Evolutionary conservation across 2,329 filamentous ascomycete species (phyloP).

Genomic region (Pseudogymnoascus sp.): DNA sequence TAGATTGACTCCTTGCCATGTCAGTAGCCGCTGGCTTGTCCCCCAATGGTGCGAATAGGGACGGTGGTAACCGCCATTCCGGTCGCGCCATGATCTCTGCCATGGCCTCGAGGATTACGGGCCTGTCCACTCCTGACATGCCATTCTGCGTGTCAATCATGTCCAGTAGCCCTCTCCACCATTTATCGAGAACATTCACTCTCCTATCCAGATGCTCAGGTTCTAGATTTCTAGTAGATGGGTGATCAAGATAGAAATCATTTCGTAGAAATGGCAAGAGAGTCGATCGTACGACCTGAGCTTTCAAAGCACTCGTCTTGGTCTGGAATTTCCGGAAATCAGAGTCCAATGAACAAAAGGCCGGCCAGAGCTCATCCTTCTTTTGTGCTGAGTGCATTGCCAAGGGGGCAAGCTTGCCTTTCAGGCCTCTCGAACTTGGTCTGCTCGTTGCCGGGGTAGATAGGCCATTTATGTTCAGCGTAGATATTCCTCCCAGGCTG

Average conservation of each 20-base stretch:
- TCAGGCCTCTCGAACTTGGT: slow-evolving; percentile 32
- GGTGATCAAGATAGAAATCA: slow-evolving; percentile 41
- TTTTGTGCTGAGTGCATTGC: slow-evolving; percentile 35
- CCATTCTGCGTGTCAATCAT: slow-evolving; percentile 60
- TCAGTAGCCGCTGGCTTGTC: slow-evolving; percentile 30
- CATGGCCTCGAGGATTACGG: slow-evolving; percentile 60
- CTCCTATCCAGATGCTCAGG: slow-evolving; percentile 62
- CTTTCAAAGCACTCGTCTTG: slow-evolving; percentile 59
- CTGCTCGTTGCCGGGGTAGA: slow-evolving; percentile 20
- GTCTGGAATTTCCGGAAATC: slow-evolving; percentile 62
- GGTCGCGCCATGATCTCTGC: slow-evolving; percentile 61
- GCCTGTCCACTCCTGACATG: slow-evolving; percentile 60
- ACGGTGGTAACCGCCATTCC: slow-evolving; percentile 58
- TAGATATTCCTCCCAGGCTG: slow-evolving; percentile 34
- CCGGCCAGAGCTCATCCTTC: slow-evolving; percentile 61
- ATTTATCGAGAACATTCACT: slow-evolving; percentile 61
- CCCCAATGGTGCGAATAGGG: slow-evolving; percentile 43
- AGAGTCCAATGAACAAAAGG: slow-evolving; percentile 58
- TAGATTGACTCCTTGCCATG: slow-evolving; percentile 28
- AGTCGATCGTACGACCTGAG: slow-evolving; percentile 55
- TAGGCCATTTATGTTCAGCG: slow-evolving; percentile 35
- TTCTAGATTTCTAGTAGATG: slow-evolving; percentile 48
- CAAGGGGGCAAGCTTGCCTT: slow-evolving; percentile 38
- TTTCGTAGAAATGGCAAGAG: slow-evolving; percentile 57
- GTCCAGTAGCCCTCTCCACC: slow-evolving; percentile 64